Base-by-base conservation (phyloP, 1,139 yeast species). In the Kurtzmaniella quercitrusa region DNA sequence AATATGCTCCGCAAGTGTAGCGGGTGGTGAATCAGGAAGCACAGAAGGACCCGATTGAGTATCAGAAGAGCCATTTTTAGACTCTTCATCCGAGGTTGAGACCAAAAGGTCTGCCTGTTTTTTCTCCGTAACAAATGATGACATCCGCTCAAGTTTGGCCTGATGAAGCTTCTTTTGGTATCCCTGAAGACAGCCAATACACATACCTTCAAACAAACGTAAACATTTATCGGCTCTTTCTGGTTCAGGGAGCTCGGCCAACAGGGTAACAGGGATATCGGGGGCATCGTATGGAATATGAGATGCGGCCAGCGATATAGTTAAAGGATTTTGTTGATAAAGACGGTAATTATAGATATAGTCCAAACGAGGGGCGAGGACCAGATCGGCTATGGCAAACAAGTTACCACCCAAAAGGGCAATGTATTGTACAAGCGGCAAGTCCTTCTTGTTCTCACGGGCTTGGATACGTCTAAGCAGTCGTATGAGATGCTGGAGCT, bases 331-430 rank as follows among this genome's bases (percentile, higher is more conserved):
- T 0, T 55, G 43, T 44, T 68, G 73, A 48, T 68, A 65, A 32
- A 66, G 53, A 42, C 66, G 68, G 47, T 70, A 76, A 39, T 65
- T 65, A 33, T 71, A 60, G 34, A 80, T 53, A 3, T 67, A 54
- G 26, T 66, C 74, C n/a, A 79, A 55, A 39, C 76, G 60, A 22
- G 68, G 61, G 45, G 59, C 65, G 45, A 78, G 65, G 2, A 68
- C 65, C n/a, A 51, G 53, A 33, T 78, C 84, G 48, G 72, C 74
- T 38, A 78, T 70, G 39, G 79, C 70, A 54, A 79, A 71, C 2
- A 73, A 50, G 22, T 66, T 66, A 0, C 82, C 80, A 1, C 68
- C 50, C 20, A 78, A 51, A 6, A 74, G 53, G 1, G 65, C 58
- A 32, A 71, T 54, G 50, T 68, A 71, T 43, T 71, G 74, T 30